phyloP scores from a whole-genome alignment of 2,329 filamentous ascomycete species.

The Incumbomyces delicatus region DNA sequence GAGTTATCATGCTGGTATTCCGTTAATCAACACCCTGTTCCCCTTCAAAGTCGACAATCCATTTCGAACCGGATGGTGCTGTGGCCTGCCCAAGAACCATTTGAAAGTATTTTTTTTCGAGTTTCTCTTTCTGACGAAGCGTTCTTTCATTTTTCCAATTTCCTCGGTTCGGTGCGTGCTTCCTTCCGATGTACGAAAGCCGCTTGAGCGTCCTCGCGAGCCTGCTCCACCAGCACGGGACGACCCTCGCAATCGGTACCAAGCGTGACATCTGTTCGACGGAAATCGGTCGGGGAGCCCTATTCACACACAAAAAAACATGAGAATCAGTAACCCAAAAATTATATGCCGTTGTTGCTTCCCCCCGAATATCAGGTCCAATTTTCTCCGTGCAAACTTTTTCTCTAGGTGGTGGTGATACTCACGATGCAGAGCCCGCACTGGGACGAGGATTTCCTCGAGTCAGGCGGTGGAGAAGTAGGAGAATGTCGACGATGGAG shows the following conservation, averaged over 20 bases:
- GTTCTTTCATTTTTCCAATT: too few relatives aligned
- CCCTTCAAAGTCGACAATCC: too few relatives aligned
- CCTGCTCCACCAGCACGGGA: conserved; percentile 13
- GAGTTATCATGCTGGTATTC: too few relatives aligned
- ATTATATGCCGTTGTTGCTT: conserved; percentile 8
- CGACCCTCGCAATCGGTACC: conserved; percentile 27
- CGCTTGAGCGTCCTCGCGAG: conserved; percentile 13
- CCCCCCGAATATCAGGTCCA: neutral
- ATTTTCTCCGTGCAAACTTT: neutral
- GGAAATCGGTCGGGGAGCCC: conserved; percentile 35
- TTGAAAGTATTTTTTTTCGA: too few relatives aligned
- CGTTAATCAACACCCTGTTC: too few relatives aligned
- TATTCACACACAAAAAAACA: conserved; percentile 14
- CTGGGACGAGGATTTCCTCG: neutral
- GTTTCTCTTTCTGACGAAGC: too few relatives aligned
- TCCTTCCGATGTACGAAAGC: neutral
- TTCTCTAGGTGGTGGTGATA: neutral
- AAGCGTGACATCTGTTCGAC: conserved; percentile 31
- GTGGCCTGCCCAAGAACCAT: too few relatives aligned
- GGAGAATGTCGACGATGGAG: neutral
- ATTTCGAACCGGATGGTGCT: too few relatives aligned
- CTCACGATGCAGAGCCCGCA: neutral
- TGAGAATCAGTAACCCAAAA: conserved; percentile 8
- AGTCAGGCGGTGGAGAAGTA: neutral
- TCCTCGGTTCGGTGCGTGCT: too few relatives aligned